Evolutionary conservation across 2,329 filamentous ascomycete species (phyloP).

Genomic region (Fusarium phyllophilum): DNA sequence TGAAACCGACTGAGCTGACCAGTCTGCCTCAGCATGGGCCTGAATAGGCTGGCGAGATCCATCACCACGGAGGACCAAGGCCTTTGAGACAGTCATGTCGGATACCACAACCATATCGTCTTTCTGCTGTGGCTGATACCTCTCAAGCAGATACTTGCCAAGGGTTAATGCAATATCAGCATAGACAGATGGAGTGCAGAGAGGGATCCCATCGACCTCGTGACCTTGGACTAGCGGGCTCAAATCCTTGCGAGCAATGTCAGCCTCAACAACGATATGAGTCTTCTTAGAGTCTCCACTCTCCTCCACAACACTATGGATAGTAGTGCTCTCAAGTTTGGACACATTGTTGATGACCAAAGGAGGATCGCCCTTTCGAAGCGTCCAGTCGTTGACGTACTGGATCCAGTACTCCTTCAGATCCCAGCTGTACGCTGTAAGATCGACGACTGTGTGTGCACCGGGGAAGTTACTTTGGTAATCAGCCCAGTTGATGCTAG

Average conservation of each 20-base stretch:
- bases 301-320: constrained; percentile 32
- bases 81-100: constrained; percentile 36
- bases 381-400: constrained; percentile 74
- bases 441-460: constrained; percentile 57
- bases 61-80: constrained; percentile 22
- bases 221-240: constrained; percentile 32
- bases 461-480: constrained; percentile 44
- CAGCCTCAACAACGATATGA: constrained; percentile 30
- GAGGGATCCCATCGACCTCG: constrained; percentile 34
- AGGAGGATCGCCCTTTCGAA: constrained; percentile 66
- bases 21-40: constrained; percentile 33
- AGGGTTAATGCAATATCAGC: constrained; percentile 34
- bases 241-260: constrained; percentile 33
- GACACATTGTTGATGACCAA: constrained; percentile 18
- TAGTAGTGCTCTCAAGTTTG: constrained; percentile 30
- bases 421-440: constrained; percentile 79
- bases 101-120: constrained; percentile 30
- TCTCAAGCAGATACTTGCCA: constrained; percentile 22
- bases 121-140: constrained; percentile 19
- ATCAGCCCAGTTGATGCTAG: constrained; percentile 35
- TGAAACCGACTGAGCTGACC: background rate
- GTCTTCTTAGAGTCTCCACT: constrained; percentile 22
- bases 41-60: constrained; percentile 16
- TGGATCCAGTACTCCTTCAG: constrained; percentile 76
- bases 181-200: constrained; percentile 33